Evolutionary conservation across 2,329 filamentous ascomycete species (phyloP), one percentile per base, ranked within the genome.

Genomic region (Fusarium illudens): DNA sequence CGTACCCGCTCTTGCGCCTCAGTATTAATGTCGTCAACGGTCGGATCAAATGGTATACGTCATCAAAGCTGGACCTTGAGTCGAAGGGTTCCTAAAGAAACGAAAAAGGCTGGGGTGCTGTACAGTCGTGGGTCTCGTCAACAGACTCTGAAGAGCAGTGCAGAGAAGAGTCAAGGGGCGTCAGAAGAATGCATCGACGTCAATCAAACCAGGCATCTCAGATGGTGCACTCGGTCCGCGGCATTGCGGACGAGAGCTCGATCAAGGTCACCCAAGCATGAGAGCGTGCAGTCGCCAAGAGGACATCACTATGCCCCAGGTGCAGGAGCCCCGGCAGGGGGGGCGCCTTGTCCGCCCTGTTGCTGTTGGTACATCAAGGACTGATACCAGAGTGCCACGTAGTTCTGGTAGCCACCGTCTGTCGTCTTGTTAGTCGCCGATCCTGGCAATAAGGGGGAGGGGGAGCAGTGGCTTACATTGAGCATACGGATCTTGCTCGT

Each of bases 371-470:
- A 80, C 75, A 82, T 77, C 75, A 86, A 74, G 29, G 91, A 91
- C 75, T 92, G 89, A 80, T 93, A 94, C 92, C 92, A 96, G 72
- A 94, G 84, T 37, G 90, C 88, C 62, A 93, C 80, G 76, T 95
- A 96, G 71, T 90, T 90, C 72, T 94, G 87, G 78, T 95, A 95
- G 64, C 92, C 92, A 70, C 92, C 92, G 79, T 94, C 88, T 90
- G 62, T 76, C 39, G 66, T 77, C 77, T 71, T 12, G 19, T 56
- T 46, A 58, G 60, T 10, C 29, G 25, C 10, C 12, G 25, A 11
- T 13, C 27, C n/a, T n/a, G 29, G 11, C 17, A 13, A 51, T 30
- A 32, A 22, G 51, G 12, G 9, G 19, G 39, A 17, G 4, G 12
- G n/a, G 19, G 7, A 22, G 30, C 11, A 30, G 36, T 33, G 11